Conservation (phyloP, 1,284 basidiomycete species). For the Veloboletus limbatus region DNA sequence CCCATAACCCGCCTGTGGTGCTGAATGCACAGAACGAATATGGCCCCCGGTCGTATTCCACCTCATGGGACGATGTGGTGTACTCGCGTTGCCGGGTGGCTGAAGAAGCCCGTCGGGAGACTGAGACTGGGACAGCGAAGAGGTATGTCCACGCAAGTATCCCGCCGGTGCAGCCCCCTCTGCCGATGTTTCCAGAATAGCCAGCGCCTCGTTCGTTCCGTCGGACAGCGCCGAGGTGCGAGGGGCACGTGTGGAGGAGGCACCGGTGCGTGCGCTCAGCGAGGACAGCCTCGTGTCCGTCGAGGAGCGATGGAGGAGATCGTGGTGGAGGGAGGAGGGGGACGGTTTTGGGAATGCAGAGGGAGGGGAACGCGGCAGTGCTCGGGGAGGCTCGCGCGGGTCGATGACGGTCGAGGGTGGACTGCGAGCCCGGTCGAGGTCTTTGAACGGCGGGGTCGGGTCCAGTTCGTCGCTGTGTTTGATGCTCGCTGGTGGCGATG, state of each 20-base stretch:
- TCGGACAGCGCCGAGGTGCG: constrained; percentile 15
- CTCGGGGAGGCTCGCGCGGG: constrained; percentile 23
- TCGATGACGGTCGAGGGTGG: too few species aligned
- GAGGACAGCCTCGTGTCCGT: constrained; percentile 47
- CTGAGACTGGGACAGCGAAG: constrained; percentile 22
- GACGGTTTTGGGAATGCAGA: constrained; percentile 17
- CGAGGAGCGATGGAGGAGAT: constrained; percentile 40
- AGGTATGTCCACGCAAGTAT: constrained; percentile 15
- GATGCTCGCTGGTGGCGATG: constrained; percentile 63
- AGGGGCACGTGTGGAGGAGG: constrained; percentile 21
- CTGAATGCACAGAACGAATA: constrained; percentile 22
- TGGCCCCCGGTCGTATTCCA: constrained; percentile 52
- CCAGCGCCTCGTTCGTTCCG: constrained; percentile 10
- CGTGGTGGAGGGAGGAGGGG: constrained; percentile 8
- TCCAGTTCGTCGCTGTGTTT: constrained; percentile 34
- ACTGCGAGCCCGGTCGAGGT: too few species aligned
- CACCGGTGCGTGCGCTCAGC: constrained; percentile 27
- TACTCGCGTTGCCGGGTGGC: constrained; percentile 44
- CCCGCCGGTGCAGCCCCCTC: constrained; percentile 11
- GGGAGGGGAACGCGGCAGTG: constrained; percentile 26
- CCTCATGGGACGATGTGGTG: constrained; percentile 45
- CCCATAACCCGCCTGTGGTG: constrained; percentile 22
- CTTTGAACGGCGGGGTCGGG: too few species aligned
- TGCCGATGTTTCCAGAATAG: constrained; percentile 12
- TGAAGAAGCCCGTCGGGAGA: constrained; percentile 53